Percentiles rank a stretch among this genome's conserved stretches.
Conservation (phyloP, 1,284 basidiomycete species). For the Tetrapyrgos nigripes region DNA sequence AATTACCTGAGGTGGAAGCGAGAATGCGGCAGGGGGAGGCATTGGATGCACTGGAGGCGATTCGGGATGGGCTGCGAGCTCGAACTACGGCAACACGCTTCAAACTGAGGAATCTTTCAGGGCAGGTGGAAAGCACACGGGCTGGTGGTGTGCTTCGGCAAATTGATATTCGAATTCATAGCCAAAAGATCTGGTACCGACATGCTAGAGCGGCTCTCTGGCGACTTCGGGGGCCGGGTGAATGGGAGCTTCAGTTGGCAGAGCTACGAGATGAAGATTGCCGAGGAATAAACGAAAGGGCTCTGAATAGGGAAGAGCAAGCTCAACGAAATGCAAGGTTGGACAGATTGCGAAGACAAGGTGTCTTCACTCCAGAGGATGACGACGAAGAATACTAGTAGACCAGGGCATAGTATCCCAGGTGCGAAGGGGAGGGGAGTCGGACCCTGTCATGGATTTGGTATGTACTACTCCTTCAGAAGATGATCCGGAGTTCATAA, state of each 20-base stretch:
- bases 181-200: not conserved
- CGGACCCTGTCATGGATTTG: not conserved
- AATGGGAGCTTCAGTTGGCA: slow-evolving; percentile 9
- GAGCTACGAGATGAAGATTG: slow-evolving; percentile 10
- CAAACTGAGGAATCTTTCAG: slow-evolving; percentile 1
- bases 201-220: slow-evolving; percentile 3
- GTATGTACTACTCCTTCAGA: not conserved
- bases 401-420: not conserved
- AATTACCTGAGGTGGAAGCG: not conserved
- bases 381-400: not conserved
- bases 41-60: not conserved
- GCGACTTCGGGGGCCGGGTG: slow-evolving; percentile 7
- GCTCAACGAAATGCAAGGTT: not conserved
- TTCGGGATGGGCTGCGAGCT: slow-evolving; percentile 6
- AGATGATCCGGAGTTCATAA: not conserved
- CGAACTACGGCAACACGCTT: slow-evolving; percentile 1
- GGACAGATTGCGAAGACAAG: not conserved
- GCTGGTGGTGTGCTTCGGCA: not conserved
- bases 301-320: slow-evolving; percentile 12
- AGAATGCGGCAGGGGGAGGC: not conserved
- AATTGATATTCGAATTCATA: slow-evolving; percentile 7
- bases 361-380: no score
- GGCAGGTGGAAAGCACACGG: slow-evolving; percentile 8
- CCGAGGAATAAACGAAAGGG: slow-evolving; percentile 14
- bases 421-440: not conserved